These are phyloP conservation scores for Aspergillus chevalieri DNA, from an alignment of 2,329 filamentous ascomycete genomes.

Conservation along the genomic window DNA sequence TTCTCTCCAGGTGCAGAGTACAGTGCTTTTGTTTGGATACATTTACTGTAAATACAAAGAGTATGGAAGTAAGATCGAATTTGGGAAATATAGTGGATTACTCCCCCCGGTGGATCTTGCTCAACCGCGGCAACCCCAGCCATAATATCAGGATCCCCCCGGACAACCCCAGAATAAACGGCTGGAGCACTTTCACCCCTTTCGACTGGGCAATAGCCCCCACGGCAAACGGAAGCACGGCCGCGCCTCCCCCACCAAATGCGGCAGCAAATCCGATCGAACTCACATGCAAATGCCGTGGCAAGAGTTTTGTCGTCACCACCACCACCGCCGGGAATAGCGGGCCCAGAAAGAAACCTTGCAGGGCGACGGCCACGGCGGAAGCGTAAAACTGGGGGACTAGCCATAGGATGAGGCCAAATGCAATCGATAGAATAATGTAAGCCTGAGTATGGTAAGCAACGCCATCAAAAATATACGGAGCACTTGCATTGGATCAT, in stretches of 20 bases:
- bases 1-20: neutral
- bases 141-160: constrained; percentile 48
- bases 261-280: constrained; percentile 75
- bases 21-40: neutral
- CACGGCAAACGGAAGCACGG: constrained; percentile 39
- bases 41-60: neutral
- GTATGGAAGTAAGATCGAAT: too few relatives aligned
- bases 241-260: constrained; percentile 66
- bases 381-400: constrained; percentile 70
- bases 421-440: constrained; percentile 54
- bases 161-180: constrained; percentile 52
- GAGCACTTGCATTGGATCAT: neutral
- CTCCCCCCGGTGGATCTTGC: constrained; percentile 3
- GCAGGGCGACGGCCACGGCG: constrained; percentile 62
- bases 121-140: constrained; percentile 30
- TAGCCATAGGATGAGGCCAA: constrained; percentile 74
- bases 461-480: too few relatives aligned
- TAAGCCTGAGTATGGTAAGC: constrained; percentile 40
- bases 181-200: constrained; percentile 56
- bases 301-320: constrained; percentile 66
- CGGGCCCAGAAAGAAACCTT: constrained; percentile 76
- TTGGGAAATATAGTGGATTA: neutral
- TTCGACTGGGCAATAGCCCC: constrained; percentile 48
- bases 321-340: constrained; percentile 72
- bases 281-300: constrained; percentile 67